phyloP scores from a whole-genome alignment of 192 early-diverging fungal genomes.

The Geranomyces variabilis region DNA sequence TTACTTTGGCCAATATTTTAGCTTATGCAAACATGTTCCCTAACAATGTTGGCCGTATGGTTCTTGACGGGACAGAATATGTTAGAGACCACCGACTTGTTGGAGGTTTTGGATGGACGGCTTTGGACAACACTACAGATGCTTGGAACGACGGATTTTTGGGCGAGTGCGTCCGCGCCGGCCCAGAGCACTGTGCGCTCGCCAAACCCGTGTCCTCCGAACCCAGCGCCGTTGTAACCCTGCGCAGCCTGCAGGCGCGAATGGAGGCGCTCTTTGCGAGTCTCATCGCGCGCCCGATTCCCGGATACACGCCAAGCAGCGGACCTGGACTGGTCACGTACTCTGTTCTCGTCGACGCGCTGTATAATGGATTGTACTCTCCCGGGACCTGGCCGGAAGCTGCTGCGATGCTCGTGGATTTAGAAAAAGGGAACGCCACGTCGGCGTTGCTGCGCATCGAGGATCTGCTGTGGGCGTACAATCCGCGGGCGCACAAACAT shows the following conservation, averaged over 20 bases:
- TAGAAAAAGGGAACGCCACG: constrained; percentile 2
- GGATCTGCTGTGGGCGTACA: not conserved
- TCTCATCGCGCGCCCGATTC: not conserved
- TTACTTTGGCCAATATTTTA: not conserved
- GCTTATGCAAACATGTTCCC: constrained; percentile 58
- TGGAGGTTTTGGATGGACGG: constrained; percentile 8
- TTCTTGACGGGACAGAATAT: constrained; percentile 45
- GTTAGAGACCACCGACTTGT: constrained; percentile 1
- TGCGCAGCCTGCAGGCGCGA: not conserved
- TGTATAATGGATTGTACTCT: not conserved
- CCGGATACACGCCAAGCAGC: not conserved
- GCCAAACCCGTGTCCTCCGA: constrained; percentile 1
- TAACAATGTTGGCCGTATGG: constrained; percentile 42
- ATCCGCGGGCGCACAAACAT: not conserved
- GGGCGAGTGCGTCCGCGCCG: constrained; percentile 11
- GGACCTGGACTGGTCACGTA: constrained; percentile 2
- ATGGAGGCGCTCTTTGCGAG: not conserved
- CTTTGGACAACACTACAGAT: constrained; percentile 12
- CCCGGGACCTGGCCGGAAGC: not conserved
- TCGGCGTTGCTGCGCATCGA: not conserved
- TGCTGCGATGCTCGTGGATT: not conserved
- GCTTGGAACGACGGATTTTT: constrained; percentile 10
- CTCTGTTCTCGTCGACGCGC: not conserved
- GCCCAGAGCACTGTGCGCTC: not conserved
- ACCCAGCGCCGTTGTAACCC: not conserved